Evolutionary conservation across 805 yeast species (phyloP), one percentile per base, ranked within the genome.

Genomic region (Metschnikowia borealis): DNA sequence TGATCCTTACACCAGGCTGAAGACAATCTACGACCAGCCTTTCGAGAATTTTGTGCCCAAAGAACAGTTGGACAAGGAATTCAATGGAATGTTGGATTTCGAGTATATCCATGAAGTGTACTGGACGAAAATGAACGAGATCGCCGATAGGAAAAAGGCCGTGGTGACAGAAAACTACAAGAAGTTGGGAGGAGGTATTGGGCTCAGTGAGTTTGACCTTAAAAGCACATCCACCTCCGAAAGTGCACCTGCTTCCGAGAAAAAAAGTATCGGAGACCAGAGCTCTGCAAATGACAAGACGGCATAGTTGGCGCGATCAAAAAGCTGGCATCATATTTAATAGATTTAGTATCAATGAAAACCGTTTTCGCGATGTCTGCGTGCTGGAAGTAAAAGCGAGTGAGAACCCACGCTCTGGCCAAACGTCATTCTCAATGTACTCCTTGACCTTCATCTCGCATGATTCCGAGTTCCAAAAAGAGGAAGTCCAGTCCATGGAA

Each of bases 1-100:
- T 47, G 85, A 81, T 58, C 84, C 84, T 6, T 74, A 75, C 52
- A 80, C 85, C 1, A 71, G 82, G 51, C 78, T 77, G 66, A 81
- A 81, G 62, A 75, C 82, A 6, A 70, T 78, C 11, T 80, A 79
- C 56, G 84, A 80, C 55, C 81, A 79, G 54, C 83, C 84, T 1
- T 80, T 80, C 55, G 80, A 72, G 45, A 73, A 78, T 49, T 78
- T 73, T 49, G 80, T 81, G 3, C 84, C 83, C 8, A 65, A 68
- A 42, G 71, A 77, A 45, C 84, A 81, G 58, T 64, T 81, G 43
- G 82, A 78, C 48, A 70, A 73, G 44, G 71, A 71, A 41, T 80
- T 81, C 58, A 73, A 77, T 50, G 79, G 78, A 2, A 70, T 76
- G 37, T 64, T 73, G 46, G 80, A 79, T 54, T 81, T 81, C 57